Base-by-base conservation (phyloP, 257 asterid species). In the Nicotiana benthamiana region DNA sequence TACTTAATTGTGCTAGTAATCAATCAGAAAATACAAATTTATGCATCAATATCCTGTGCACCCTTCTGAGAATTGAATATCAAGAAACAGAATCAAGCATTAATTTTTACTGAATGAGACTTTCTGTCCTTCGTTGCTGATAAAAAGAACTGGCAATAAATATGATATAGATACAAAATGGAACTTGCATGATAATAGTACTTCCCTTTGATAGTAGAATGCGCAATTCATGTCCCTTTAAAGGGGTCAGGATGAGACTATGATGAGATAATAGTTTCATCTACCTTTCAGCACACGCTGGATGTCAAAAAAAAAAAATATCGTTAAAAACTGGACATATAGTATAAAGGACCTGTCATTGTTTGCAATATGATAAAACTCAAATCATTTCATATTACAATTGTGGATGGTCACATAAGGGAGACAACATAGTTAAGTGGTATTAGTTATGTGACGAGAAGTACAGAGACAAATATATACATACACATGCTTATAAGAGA, bases 281-380 rank as follows among this genome's bases (percentile, higher is more conserved):
- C 79, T 59, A 74, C 79, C 79, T 74, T 74, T 74, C 10, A 74
- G 15, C 9, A 74, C 79, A 32, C 79, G 79, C 79, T 74, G 79
- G 61, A 74, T 48, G 43, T 48, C 43, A 48, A 26, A 24, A 9
- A 30, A 48, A 16, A 0, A n/a, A 70, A 36, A 13, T 15, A 74
- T 8, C 4, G 43, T 74, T 51, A 74, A 26, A 70, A 48, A 48
- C 9, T 48, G 26, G 27, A 74, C 2, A 22, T 3, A 17, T 13
- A 43, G 59, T 72, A 40, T 40, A 22, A 46, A 46, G 59, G 59
- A 22, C 6, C 48, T 6, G 28, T n/a, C n/a, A 16, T 74, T 48
- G 24, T 61, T 48, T 13, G 62, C 26, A 26, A 26, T 24, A 16
- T 48, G 43, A 74, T 26, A 74, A 48, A 74, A 48, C 26, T 3